Evolutionary conservation across 169 alveolate genomes (phyloP).

Genomic region (Plasmodium billcollinsi): DNA sequence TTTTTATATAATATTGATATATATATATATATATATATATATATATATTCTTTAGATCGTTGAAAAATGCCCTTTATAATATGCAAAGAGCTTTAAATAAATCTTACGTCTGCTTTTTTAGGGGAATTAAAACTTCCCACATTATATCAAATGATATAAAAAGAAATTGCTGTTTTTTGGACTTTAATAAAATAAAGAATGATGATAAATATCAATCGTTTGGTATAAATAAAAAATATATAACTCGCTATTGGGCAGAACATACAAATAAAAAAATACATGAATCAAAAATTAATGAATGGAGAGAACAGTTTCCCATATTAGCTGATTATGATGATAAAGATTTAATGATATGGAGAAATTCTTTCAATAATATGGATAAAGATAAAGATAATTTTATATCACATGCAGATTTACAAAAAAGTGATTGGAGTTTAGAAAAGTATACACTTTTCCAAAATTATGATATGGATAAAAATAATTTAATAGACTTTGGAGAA

Average conservation of each 20-base stretch:
- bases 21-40: too few species aligned
- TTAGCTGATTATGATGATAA: constrained; percentile 61
- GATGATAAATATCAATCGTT: neutral
- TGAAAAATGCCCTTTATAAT: too few species aligned
- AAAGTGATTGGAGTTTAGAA: constrained; percentile 78
- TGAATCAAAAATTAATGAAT: constrained; percentile 71
- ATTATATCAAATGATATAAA: too few species aligned
- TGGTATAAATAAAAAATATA: neutral
- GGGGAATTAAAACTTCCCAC: too few species aligned
- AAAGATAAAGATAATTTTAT: constrained; percentile 78
- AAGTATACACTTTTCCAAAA: constrained; percentile 66
- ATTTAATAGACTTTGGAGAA: constrained; percentile 83
- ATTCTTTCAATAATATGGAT: constrained; percentile 78
- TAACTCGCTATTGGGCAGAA: constrained; percentile 75
- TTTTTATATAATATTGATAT: too few species aligned
- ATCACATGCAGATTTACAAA: constrained; percentile 83
- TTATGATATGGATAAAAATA: constrained; percentile 81
- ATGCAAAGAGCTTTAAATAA: too few species aligned
- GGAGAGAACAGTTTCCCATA: constrained; percentile 66
- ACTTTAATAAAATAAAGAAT: too few species aligned
- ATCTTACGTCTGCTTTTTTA: too few species aligned
- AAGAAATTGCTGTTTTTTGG: too few species aligned
- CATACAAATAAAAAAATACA: constrained; percentile 59
- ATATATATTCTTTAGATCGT: too few species aligned
- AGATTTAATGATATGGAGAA: constrained; percentile 78